Evolutionary conservation across 352 stramenopile genomes (phyloP), one percentile per base, ranked within the genome.

Genomic region (Pythium biforme): DNA sequence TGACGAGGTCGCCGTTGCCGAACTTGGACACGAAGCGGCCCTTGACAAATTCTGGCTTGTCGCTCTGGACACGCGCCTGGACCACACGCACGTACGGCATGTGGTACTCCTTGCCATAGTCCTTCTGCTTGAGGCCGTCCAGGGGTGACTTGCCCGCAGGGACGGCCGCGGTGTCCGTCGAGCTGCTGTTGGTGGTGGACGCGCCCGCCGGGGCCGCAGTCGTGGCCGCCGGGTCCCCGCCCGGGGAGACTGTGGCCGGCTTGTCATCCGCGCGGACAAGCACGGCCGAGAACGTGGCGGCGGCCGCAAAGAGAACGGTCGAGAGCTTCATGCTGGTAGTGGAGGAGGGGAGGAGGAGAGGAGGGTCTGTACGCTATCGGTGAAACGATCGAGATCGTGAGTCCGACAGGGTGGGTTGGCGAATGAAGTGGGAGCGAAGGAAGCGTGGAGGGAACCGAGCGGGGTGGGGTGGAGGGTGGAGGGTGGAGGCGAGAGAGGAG

Each of bases 31-130:
- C 76, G 40, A 92, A 88, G 10, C 68, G 63, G 49, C 70, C 75
- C 22, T 88, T 73, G 19, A 88, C 68, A 11, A 85, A 61, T 14
- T 83, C 76, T 0, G 82, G 82, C 39, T 73, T 68, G 66, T 94
- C 84, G 33, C 77, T 80, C 62, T 94, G 84, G 33, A 90, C 81
- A 29, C 85, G 82, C 0, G 85, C 83, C 43, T 94, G 83, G 7
- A 92, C 64, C 1, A 73, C 83, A 14, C 73, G 76, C 20, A 94
- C 76, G 19, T 73, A 50, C 5, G 64, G 50, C 79, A 94, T 91
- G 69, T 90, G 78, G 67, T 86, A 89, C 64, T 70, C 59, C 31
- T 65, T 67, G 0, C 68, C 53, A 45, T 79, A 62, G 52, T 26
- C 55, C 15, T 61, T 66, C 4, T 74, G 73, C 73, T 78, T 70